Base-by-base conservation (phyloP, 345 rosid species). In the Linum trigynum region DNA sequence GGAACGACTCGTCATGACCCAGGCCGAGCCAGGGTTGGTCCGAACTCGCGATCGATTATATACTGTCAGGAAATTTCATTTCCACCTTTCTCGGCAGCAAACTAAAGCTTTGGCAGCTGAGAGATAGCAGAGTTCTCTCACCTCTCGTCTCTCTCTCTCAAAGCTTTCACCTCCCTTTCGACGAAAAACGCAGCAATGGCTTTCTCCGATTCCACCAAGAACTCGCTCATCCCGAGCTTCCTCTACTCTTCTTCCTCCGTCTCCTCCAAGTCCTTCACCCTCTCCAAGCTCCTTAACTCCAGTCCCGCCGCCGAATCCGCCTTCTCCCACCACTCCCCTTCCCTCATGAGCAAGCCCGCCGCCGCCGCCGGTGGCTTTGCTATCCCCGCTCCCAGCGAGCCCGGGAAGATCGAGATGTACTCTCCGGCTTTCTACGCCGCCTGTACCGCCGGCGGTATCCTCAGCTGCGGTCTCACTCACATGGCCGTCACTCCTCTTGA, bases 401-500 rank as follows among this genome's bases (percentile, higher is more conserved):
- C 61, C 61, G 61, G 61, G 32, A 83, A 80, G 83, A 84, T 90
- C 41, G 77, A 77, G 80, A 68, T 94, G 96, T 83, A 68, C 79
- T 88, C 99, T 5, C 95, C 96, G 3, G 74, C 85, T 11, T 94
- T 74, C 72, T 94, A 82, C 68, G 86, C 91, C 36, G 92, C 92
- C 57, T 94, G 92, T 74, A 82, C 97, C 6, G 81, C 61, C 62
- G 96, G 90, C 10, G 97, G 99, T 12, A 78, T 73, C 56, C 37
- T 94, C 58, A 67, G 89, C 76, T 90, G 97, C 40, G 97, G 99
- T 15, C 77, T 83, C 70, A 94, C 97, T 37, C 99, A 94, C 78
- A 90, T 65, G 82, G 68, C 95, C 2, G 81, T 94, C 68, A 90
- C 99, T 59, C 99, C 99, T 3, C 89, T 94, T 38, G 99, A 94